phyloP scores from a whole-genome alignment of 306 rosid genomes.

The Casuarina equisetifolia region DNA sequence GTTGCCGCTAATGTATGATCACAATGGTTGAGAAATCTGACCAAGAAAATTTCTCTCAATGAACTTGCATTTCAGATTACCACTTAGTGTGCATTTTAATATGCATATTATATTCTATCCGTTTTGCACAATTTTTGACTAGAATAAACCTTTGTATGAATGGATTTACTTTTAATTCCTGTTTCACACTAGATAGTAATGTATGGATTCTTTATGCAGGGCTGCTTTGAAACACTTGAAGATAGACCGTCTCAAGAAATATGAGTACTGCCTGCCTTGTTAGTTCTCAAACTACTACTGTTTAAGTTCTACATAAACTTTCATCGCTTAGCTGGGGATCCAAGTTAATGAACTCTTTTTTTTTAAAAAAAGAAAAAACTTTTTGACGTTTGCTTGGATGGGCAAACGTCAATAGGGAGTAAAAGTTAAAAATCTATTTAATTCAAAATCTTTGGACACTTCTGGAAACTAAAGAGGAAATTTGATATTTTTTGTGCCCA shows the following conservation, averaged over 20 bases:
- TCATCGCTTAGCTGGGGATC: background rate
- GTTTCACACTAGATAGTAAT: conserved; percentile 19
- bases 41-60: background rate
- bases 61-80: background rate
- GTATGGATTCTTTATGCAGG: conserved; percentile 38
- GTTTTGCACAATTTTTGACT: background rate
- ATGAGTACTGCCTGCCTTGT: conserved; percentile 89
- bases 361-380: no score
- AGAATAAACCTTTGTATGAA: background rate
- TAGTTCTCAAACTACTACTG: conserved; percentile 34
- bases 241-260: conserved; percentile 78
- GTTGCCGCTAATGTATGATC: background rate
- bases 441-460: background rate
- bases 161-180: background rate
- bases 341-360: background rate
- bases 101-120: background rate
- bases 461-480: background rate
- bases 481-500: conserved; percentile 9
- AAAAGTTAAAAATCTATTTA: background rate
- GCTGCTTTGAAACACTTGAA: conserved; percentile 85
- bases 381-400: background rate
- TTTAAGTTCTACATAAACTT: conserved; percentile 6
- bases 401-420: background rate
- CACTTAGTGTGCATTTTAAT: background rate
- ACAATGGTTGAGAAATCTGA: background rate